These are phyloP conservation scores for Fraxinus floribunda DNA, from an alignment of 305 asterid species.

Conservation along the genomic window DNA sequence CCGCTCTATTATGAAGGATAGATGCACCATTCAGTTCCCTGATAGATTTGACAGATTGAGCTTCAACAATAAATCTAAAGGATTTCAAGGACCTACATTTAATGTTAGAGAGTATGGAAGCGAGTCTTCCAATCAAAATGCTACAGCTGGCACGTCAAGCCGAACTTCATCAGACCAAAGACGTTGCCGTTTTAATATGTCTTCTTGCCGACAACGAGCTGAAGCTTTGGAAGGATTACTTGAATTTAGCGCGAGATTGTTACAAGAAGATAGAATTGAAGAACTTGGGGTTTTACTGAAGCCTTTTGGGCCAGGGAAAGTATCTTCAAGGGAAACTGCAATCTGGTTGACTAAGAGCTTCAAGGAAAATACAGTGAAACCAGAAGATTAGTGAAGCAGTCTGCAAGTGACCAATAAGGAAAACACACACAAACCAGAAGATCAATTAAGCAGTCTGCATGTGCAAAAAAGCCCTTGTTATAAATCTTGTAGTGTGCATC, in stretches of 20 bases:
- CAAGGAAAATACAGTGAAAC: slow-evolving; percentile 61
- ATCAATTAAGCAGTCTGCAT: background rate
- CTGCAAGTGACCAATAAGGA: slow-evolving; percentile 16
- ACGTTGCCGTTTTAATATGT: slow-evolving; percentile 68
- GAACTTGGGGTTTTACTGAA: slow-evolving; percentile 83
- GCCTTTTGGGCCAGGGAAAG: slow-evolving; percentile 92
- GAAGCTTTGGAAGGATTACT: slow-evolving; percentile 93
- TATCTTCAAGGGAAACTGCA: slow-evolving; percentile 92
- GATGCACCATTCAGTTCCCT: slow-evolving; percentile 61
- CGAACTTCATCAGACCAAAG: slow-evolving; percentile 75
- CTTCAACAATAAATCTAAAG: slow-evolving; percentile 55
- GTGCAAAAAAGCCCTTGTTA: background rate
- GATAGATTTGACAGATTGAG: slow-evolving; percentile 52
- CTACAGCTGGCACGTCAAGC: slow-evolving; percentile 91
- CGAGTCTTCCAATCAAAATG: slow-evolving; percentile 76
- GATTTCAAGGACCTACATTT: slow-evolving; percentile 38
- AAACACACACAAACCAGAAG: slow-evolving; percentile 4
- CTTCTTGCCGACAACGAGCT: slow-evolving; percentile 82
- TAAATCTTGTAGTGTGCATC: slow-evolving; percentile 13
- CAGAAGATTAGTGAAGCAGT: slow-evolving; percentile 42
- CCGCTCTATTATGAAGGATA: slow-evolving; percentile 72
- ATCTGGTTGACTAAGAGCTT: slow-evolving; percentile 92
- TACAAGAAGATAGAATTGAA: slow-evolving; percentile 75
- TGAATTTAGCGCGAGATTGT: slow-evolving; percentile 82
- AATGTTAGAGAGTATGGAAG: slow-evolving; percentile 52